A percentile compares a stretch with the other conserved stretches of the same genome.
Conservation (phyloP, 345 rosid genomes). For the Tarenaya hassleriana region DNA sequence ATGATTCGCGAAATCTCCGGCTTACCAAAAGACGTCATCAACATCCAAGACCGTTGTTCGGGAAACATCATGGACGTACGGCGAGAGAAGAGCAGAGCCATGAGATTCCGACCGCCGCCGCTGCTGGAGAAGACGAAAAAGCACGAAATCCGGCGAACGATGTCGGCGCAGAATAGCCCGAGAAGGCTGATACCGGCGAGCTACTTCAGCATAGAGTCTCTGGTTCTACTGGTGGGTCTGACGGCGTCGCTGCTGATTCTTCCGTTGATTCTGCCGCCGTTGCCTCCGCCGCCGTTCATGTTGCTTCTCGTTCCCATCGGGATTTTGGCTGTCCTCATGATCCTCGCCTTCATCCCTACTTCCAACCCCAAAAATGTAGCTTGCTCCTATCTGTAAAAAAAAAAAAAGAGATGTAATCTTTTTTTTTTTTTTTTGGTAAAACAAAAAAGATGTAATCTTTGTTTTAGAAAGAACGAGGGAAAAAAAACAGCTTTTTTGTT, state of each 20-base stretch:
- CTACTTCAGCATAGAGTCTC: slow-evolving; percentile 58
- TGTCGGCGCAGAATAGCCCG: slow-evolving; percentile 28
- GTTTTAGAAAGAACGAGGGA: no score
- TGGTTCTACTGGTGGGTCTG: slow-evolving; percentile 47
- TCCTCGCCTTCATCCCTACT: slow-evolving; percentile 66
- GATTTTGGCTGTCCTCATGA: slow-evolving; percentile 58
- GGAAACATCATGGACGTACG: slow-evolving; percentile 23
- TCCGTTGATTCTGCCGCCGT: slow-evolving; percentile 73
- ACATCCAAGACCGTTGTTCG: slow-evolving; percentile 13
- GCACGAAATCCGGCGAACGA: slow-evolving; percentile 27
- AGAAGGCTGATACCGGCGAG: slow-evolving; percentile 36
- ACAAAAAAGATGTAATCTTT: no score
- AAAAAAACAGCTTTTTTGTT: no score
- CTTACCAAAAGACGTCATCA: slow-evolving; percentile 20
- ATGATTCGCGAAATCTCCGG: slow-evolving; percentile 21
- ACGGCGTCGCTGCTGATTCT: slow-evolving; percentile 65
- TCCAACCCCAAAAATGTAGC: slow-evolving; percentile 37
- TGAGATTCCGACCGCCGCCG: slow-evolving; percentile 12
- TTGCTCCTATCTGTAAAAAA: slow-evolving; percentile 27
- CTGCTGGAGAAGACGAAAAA: slow-evolving; percentile 21
- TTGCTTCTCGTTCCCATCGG: slow-evolving; percentile 66
- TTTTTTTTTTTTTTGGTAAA: no score
- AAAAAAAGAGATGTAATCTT: no score
- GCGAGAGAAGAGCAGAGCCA: slow-evolving; percentile 21
- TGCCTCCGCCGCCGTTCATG: slow-evolving; percentile 86